These are phyloP conservation scores for Aspergillus steynii DNA, from an alignment of 495 filamentous ascomycete species.

Conservation along the genomic window DNA sequence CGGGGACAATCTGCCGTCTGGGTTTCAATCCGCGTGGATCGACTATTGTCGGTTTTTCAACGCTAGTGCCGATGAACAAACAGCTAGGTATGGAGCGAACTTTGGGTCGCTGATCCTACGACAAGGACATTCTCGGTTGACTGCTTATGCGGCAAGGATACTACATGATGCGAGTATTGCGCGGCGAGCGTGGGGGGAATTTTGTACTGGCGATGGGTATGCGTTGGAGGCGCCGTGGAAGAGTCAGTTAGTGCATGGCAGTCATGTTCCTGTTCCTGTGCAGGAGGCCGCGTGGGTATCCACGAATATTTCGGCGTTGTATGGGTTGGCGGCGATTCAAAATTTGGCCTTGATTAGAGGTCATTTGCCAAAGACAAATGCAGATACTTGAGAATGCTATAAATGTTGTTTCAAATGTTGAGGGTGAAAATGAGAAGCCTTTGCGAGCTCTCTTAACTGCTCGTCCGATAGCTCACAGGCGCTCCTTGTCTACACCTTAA, in stretches of 20 bases:
- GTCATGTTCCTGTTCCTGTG: constrained; percentile 33
- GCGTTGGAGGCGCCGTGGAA: constrained; percentile 31
- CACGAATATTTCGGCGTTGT: constrained; percentile 45
- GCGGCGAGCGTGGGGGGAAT: constrained; percentile 43
- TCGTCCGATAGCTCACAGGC: no score
- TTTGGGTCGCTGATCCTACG: constrained; percentile 37
- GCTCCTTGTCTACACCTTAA: no score
- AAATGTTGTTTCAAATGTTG: no score
- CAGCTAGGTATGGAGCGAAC: constrained; percentile 36
- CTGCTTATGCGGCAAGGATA: constrained; percentile 35
- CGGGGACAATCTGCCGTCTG: constrained; percentile 20
- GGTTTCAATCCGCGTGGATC: constrained; percentile 41
- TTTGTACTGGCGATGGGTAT: constrained; percentile 38
- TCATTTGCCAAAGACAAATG: no score
- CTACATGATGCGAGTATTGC: constrained; percentile 34
- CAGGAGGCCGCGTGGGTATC: constrained; percentile 44
- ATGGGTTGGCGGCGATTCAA: constrained; percentile 47
- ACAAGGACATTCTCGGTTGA: constrained; percentile 48
- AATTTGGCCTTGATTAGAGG: constrained; percentile 32
- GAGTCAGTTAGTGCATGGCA: constrained; percentile 30
- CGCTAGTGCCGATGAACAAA: constrained; percentile 37
- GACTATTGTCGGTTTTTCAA: constrained; percentile 45
- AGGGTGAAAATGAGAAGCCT: no score
- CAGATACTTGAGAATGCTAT: no score
- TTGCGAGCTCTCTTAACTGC: no score